Evolutionary conservation across 805 yeast species (phyloP), one percentile per base, ranked within the genome.

Genomic region (Myxozyma nipponensis): DNA sequence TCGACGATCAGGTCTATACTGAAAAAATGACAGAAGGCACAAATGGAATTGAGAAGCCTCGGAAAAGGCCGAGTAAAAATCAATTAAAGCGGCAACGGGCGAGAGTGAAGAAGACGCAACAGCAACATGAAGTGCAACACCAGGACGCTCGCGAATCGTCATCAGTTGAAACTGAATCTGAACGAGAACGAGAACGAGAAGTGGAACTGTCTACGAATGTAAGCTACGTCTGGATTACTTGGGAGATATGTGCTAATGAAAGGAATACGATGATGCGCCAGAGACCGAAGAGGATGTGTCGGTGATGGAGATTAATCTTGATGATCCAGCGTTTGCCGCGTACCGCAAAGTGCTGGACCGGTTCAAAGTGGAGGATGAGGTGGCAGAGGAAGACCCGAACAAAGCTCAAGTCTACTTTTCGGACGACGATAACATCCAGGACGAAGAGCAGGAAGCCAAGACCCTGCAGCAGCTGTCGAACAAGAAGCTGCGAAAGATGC

Each of bases 401-500:
- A 61, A 63, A 45, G 70, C 66, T 19, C 65, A 65, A n/a, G 58
- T 69, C 9, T 58, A 63, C 39, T 68, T 67, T 42, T 60, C 66
- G 39, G 72, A 67, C 26, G 68, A 63, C 19, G 64, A 59, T 19
- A 55, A 62, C 10, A 62, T 54, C 10, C 61, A 63, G 34, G 60
- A 60, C 37, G 63, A 62, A 32, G 67, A 58, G 4, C 62, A 65
- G 38, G 59, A 46, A 21, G 59, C 52, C 9, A 60, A 40, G 32
- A 53, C 41, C 18, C 39, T 44, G n/a, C 62, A 57, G 18, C 58
- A 60, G 3, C 53, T 75, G 15, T 79, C 75, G 49, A 73, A 78
- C 47, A 82, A 83, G 62, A 68, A 73, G 23, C 39, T 42, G 10
- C 72, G 81, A 39, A 74, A 74, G 53, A 62, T 67, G 41, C 72